Evolutionary conservation across 106 monocot species (phyloP).

Genomic region (Dendrobium nobile): DNA sequence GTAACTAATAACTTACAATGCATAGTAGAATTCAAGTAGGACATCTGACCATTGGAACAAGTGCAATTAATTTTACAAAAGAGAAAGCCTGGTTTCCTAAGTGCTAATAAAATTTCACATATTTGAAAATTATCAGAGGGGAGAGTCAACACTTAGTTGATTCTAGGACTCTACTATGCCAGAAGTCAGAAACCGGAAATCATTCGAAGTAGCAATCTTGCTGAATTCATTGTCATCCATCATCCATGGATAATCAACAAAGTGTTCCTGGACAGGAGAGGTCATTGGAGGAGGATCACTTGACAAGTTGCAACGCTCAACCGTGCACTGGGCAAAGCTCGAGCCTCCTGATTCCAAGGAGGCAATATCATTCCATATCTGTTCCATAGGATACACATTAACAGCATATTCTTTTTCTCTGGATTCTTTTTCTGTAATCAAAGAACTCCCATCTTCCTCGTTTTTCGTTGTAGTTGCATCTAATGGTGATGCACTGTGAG

Average conservation of each 20-base stretch:
- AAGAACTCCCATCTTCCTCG: not conserved
- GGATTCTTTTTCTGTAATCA: not conserved
- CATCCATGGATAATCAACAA: not conserved
- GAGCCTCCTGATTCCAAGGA: slow-evolving; percentile 2
- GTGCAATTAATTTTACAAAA: slow-evolving; percentile 1
- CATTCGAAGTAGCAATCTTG: not conserved
- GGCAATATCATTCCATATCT: slow-evolving; percentile 54
- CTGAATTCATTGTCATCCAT: not conserved
- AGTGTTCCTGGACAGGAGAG: not conserved
- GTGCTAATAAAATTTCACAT: not conserved
- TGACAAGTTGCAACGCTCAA: not conserved
- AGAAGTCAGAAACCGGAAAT: not conserved
- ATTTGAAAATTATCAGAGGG: not conserved
- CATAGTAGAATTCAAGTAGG: not conserved
- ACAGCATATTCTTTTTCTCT: not conserved
- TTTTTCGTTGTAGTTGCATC: not conserved
- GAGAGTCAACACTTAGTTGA: not conserved
- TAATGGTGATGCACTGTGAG: not conserved
- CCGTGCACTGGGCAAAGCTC: not conserved
- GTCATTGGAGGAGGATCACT: not conserved
- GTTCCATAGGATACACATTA: slow-evolving; percentile 30
- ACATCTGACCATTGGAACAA: not conserved
- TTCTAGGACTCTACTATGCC: not conserved
- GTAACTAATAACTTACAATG: not conserved
- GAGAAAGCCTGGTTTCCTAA: not conserved